These are phyloP conservation scores for Ceratocystis albifundus DNA, from an alignment of 2,329 filamentous ascomycete species.

Conservation along the genomic window DNA sequence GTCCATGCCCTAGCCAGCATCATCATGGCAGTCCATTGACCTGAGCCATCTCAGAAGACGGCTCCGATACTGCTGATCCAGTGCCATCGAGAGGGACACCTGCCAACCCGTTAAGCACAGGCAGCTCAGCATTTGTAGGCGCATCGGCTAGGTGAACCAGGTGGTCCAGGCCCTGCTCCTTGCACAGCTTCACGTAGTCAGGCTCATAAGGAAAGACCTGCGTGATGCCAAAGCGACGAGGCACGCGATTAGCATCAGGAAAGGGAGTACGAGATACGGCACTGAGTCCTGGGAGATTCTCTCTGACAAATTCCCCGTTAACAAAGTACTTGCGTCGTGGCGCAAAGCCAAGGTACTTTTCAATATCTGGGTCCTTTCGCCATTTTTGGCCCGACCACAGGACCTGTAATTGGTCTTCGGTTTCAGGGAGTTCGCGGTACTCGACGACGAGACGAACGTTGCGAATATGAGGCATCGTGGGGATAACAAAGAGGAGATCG, in stretches of 20 bases:
- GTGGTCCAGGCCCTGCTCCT: slow-evolving; percentile 47
- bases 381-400: slow-evolving; percentile 42
- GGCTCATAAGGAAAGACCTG: slow-evolving; percentile 45
- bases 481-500: slow-evolving; percentile 49
- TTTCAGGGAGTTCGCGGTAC: slow-evolving; percentile 48
- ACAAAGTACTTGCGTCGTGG: slow-evolving; percentile 48
- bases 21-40: background rate
- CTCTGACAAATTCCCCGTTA: slow-evolving; percentile 43
- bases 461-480: slow-evolving; percentile 47
- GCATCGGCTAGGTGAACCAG: slow-evolving; percentile 32
- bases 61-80: slow-evolving; percentile 1
- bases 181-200: slow-evolving; percentile 44
- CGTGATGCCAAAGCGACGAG: slow-evolving; percentile 40
- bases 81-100: background rate
- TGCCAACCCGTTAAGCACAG: background rate
- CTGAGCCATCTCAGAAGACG: slow-evolving; percentile 2
- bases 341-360: slow-evolving; percentile 42
- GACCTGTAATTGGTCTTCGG: slow-evolving; percentile 35
- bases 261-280: slow-evolving; percentile 44
- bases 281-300: slow-evolving; percentile 39
- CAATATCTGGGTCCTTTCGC: slow-evolving; percentile 46
- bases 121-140: background rate
- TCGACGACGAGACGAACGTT: slow-evolving; percentile 44
- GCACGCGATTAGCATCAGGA: slow-evolving; percentile 41
- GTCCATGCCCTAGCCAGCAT: background rate